Evolutionary conservation across 495 filamentous ascomycete genomes (phyloP), one percentile per base, ranked within the genome.

Genomic region (Amniculicola lignicola): DNA sequence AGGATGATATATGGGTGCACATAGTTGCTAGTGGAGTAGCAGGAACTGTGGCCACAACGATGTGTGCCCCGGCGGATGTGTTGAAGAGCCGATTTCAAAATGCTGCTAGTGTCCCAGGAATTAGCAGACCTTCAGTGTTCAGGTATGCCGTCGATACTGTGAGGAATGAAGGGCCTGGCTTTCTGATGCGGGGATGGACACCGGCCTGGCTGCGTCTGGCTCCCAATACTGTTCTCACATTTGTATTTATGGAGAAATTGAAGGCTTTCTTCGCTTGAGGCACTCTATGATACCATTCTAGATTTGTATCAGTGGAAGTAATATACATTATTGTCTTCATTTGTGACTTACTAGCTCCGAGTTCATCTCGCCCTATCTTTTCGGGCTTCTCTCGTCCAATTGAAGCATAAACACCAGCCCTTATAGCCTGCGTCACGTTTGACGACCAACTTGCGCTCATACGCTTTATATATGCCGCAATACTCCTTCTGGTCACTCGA

Each of bases 131-230:
- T 14, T 22, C 48, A 22, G 36, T 73, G 7, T 51, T 66, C 35
- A 65, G 64, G 29, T 68, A 69, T 19, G 22, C 70, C 16, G 43
- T 47, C 5, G 51, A 65, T 2, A 63, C 66, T 3, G 37, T 72
- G 15, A 54, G 53, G 18, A 54, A 54, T n/a, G 68, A 72, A 58
- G 71, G 69, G 4, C 68, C 67, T 9, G 43, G 55, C 18, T 74
- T 74, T 25, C 54, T 74, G 19, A 74, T 74, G 69, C 72, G 70
- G 50, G 71, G 71, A 2, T 74, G 71, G 71, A 74, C 70, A 11
- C 70, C 71, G 11, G 71, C 71, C 7, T 72, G 71, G 70, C 38
- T 74, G 33, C 54, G 70, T 41, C 54, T 74, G 38, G 69, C 70
- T 66, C 71, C 71, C 0, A 71, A 74, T 46, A 74, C 69, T 1